phyloP scores from a whole-genome alignment of 352 stramenopile genomes.

The Phytophthora foliorum region DNA sequence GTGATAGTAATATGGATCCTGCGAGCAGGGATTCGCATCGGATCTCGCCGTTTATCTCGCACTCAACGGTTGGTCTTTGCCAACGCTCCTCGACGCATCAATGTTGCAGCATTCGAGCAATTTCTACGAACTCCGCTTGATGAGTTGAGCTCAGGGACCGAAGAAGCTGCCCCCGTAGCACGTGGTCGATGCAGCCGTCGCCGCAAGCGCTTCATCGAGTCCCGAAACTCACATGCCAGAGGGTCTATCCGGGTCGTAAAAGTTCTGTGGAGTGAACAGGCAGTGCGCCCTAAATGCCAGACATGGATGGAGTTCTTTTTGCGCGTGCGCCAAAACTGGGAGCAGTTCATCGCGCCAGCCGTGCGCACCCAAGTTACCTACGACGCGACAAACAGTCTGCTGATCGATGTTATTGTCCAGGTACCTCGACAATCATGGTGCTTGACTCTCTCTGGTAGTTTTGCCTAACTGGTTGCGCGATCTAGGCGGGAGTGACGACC shows the following conservation, averaged over 20 bases:
- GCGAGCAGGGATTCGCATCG: constrained; percentile 44
- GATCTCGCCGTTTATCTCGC: constrained; percentile 47
- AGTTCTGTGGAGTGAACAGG: constrained; percentile 90
- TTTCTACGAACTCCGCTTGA: constrained; percentile 47
- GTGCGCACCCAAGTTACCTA: constrained; percentile 72
- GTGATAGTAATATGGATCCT: constrained; percentile 50
- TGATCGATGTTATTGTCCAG: constrained; percentile 69
- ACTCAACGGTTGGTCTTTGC: constrained; percentile 52
- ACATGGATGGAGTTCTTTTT: constrained; percentile 32
- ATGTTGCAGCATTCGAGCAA: constrained; percentile 63
- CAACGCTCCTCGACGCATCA: constrained; percentile 54
- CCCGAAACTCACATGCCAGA: constrained; percentile 61
- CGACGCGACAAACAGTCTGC: constrained; percentile 59
- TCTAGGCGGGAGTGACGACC: constrained; percentile 47
- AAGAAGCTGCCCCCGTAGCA: neutral
- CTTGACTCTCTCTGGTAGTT: neutral
- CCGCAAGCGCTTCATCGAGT: constrained; percentile 67
- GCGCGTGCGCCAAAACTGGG: constrained; percentile 36
- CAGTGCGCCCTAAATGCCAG: constrained; percentile 39
- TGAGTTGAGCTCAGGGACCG: neutral
- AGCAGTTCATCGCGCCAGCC: constrained; percentile 47
- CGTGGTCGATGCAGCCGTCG: constrained; percentile 19
- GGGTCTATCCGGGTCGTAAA: constrained; percentile 81
- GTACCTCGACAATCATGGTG: constrained; percentile 34
- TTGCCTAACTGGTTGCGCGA: neutral